Percentiles rank a stretch among this genome's conserved stretches.
phyloP scores from a whole-genome alignment of 2,329 filamentous ascomycete genomes.

The Biscogniauxia sp. region DNA sequence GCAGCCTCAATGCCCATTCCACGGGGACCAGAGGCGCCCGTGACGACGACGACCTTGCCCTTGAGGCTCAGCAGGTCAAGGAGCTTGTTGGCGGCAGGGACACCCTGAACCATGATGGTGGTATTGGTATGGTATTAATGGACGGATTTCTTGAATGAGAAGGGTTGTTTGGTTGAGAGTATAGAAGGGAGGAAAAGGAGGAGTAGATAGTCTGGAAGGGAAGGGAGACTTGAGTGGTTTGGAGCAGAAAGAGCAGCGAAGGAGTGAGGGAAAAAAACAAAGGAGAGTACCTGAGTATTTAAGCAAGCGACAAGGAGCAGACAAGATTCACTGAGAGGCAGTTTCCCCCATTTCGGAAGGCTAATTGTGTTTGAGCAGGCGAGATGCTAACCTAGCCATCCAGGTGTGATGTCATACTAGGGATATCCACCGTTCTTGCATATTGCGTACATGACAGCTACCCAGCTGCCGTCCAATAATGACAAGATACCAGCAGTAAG shows the following conservation, averaged over 20 bases:
- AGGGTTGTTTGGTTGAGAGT: no score
- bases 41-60: slow-evolving; percentile 69
- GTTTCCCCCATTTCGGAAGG: not conserved
- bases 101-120: slow-evolving; percentile 51
- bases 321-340: not conserved
- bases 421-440: not conserved
- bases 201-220: no score
- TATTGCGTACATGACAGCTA: not conserved
- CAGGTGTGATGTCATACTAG: no score
- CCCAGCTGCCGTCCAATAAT: not conserved
- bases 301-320: not conserved
- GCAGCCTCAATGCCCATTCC: slow-evolving; percentile 71
- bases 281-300: not conserved
- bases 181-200: no score
- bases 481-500: not conserved
- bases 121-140: slow-evolving; percentile 4
- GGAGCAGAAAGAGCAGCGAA: not conserved
- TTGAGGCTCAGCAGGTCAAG: slow-evolving; percentile 69
- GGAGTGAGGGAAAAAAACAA: not conserved
- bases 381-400: not conserved
- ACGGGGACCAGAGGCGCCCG: slow-evolving; percentile 66
- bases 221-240: no score
- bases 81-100: slow-evolving; percentile 57
- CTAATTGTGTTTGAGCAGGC: not conserved
- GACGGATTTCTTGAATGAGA: not conserved